These are phyloP conservation scores for Sporothrix humicola DNA, from an alignment of 2,329 filamentous ascomycete species.

Conservation along the genomic window DNA sequence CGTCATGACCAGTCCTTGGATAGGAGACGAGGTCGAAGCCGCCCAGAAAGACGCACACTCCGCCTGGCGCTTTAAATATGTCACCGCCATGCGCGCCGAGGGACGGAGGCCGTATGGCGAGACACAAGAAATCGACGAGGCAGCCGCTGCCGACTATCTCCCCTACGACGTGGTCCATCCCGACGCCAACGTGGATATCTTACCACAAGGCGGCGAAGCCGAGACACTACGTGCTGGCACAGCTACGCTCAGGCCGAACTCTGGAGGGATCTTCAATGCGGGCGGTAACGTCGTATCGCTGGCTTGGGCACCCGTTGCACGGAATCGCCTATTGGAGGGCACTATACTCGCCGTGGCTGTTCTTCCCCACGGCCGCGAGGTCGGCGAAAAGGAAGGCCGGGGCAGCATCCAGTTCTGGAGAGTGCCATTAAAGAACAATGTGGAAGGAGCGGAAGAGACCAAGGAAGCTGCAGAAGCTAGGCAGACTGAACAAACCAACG, in stretches of 20 bases:
- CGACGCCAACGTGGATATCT: not conserved
- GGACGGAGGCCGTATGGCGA: not conserved
- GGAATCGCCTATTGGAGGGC: slow-evolving; percentile 46
- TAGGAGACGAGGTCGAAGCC: slow-evolving; percentile 46
- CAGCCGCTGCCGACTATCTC: not conserved
- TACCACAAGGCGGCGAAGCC: no score
- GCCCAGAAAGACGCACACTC: slow-evolving; percentile 44
- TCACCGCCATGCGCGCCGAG: slow-evolving; percentile 1
- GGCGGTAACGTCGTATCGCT: slow-evolving; percentile 60
- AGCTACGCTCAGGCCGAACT: no score
- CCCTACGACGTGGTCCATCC: not conserved
- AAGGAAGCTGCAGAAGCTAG: no score
- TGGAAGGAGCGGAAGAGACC: not conserved
- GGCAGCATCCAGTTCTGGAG: slow-evolving; percentile 61
- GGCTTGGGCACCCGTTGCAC: slow-evolving; percentile 56
- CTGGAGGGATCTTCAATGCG: slow-evolving; percentile 49
- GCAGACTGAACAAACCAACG: no score
- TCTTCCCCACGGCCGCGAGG: slow-evolving; percentile 56
- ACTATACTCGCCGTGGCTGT: slow-evolving; percentile 57
- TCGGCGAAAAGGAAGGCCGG: slow-evolving; percentile 48
- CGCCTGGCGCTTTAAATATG: slow-evolving; percentile 40
- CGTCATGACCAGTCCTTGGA: slow-evolving; percentile 50
- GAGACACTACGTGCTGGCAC: no score
- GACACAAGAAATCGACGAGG: not conserved
- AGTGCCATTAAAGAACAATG: slow-evolving; percentile 48